Base-by-base conservation (phyloP, 495 filamentous ascomycete genomes). In the Extremus antarcticus region DNA sequence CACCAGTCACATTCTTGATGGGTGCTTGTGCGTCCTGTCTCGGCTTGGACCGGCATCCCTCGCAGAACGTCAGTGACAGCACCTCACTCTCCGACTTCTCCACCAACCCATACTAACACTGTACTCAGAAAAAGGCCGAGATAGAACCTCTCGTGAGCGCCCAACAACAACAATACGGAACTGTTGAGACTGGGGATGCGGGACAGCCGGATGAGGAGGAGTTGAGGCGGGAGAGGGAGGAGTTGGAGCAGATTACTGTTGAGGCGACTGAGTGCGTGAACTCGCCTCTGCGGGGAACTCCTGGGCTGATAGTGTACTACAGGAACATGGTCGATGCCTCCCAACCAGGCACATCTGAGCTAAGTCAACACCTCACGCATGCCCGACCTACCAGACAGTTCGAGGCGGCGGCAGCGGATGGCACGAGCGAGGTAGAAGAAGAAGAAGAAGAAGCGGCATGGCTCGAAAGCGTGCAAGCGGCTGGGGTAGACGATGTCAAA, bases 1-100 rank as follows among this genome's bases (percentile, higher is more conserved):
- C 25, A 13, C 21, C 11, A 32, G 23, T 15, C 45, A 40, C 54
- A 54, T 57, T 53, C 51, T 57, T 51, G 47, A 71, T 71, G 68
- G 68, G 68, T 41, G 53, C 66, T 55, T 71, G 68, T 60, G 50
- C 61, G 16, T 71, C 68, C 55, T 71, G 68, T 52, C 65, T 71
- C 23, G 63, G 63, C 48, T 55, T 61, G 16, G 57, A 63, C 17
- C 65, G 67, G 54, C 64, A 63, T 52, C 54, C 65, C 53, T 68
- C 67, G 39, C 60, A 62, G 43, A 59, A 66, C 46, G 67, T 71
- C 47, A 61, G 67, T 60, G 43, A n/a, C n/a, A 35, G 7, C 4
- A 4, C 13, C 29, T 35, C 7, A 35, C 4, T 35, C 29, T 35
- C 4, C 29, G 7, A 35, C 29, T 7, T 7, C 23, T 47, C 25